A percentile compares a stretch with the other conserved stretches of the same genome.
These are phyloP conservation scores for Phialophora macrospora DNA, from an alignment of 2,329 filamentous ascomycete genomes.

Conservation along the genomic window DNA sequence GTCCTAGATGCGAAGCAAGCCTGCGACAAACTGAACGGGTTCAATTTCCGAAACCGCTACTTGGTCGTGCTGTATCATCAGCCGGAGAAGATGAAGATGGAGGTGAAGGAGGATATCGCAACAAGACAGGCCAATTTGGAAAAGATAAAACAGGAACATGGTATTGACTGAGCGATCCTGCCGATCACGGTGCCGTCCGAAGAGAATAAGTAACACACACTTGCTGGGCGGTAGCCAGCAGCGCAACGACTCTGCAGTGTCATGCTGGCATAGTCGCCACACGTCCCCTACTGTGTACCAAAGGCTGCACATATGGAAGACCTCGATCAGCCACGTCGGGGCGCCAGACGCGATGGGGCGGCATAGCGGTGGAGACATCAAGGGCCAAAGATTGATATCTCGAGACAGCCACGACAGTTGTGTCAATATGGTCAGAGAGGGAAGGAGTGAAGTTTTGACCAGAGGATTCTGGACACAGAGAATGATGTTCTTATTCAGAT, in stretches of 20 bases:
- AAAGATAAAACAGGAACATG: slow-evolving; percentile 95
- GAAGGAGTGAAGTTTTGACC: not conserved
- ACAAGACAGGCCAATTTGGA: slow-evolving; percentile 96
- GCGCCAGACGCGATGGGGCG: not conserved
- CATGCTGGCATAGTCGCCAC: not conserved
- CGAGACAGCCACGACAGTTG: not conserved
- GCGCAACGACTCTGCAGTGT: not conserved
- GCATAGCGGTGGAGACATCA: not conserved
- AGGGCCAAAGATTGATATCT: not conserved
- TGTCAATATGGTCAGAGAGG: not conserved
- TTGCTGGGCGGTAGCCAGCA: not conserved
- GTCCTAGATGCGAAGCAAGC: slow-evolving; percentile 98
- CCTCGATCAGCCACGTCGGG: not conserved
- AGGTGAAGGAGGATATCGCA: slow-evolving; percentile 91
- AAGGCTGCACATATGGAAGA: not conserved
- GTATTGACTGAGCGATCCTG: slow-evolving; percentile 79
- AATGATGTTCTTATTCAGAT: not conserved
- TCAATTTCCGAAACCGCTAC: slow-evolving; percentile 99
- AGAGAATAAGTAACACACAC: not conserved
- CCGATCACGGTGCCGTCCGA: not conserved
- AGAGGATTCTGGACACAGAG: not conserved
- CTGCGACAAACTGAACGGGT: slow-evolving; percentile 99
- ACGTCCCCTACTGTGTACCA: not conserved
- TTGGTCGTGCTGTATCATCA: slow-evolving; percentile 85
- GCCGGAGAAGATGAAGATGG: slow-evolving; percentile 73